Conservation (phyloP, 2,329 filamentous ascomycete genomes). For the Cladosporium cucumerinum region DNA sequence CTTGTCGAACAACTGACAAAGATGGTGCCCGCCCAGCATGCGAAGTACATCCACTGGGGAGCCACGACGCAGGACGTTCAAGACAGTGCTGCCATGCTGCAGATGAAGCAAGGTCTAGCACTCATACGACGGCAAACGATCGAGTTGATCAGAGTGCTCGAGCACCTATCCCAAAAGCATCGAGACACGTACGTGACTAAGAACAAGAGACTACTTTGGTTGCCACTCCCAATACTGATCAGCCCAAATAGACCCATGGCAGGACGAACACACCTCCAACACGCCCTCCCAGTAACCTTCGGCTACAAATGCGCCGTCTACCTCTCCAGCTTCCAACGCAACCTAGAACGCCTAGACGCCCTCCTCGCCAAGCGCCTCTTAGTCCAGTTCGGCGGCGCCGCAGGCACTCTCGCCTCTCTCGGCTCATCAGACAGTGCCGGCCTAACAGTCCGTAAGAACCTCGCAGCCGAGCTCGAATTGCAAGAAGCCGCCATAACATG, state of each 20-base stretch:
- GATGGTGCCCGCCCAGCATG: constrained; percentile 25
- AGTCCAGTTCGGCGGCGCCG: constrained; percentile 34
- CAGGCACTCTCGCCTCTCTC: constrained; percentile 32
- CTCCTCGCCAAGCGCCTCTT: constrained; percentile 27
- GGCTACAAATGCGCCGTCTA: constrained; percentile 35
- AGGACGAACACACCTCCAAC: constrained; percentile 32
- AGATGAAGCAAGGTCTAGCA: constrained; percentile 27
- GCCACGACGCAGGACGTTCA: constrained; percentile 34
- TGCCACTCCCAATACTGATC: not conserved
- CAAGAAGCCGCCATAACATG: constrained; percentile 30
- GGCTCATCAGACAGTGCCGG: constrained; percentile 16
- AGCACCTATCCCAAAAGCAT: not conserved
- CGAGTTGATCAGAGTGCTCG: constrained; percentile 14
- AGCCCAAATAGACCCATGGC: constrained; percentile 26
- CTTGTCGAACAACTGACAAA: constrained; percentile 30
- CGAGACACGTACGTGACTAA: not conserved
- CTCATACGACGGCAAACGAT: constrained; percentile 21
- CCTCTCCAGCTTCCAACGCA: constrained; percentile 30
- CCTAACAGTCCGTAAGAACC: constrained; percentile 23
- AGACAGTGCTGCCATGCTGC: constrained; percentile 29
- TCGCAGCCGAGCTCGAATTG: constrained; percentile 27
- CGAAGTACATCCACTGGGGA: constrained; percentile 33
- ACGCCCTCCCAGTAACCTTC: constrained; percentile 33
- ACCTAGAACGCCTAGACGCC: constrained; percentile 27
- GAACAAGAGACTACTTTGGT: not conserved